Evolutionary conservation across 2,329 filamentous ascomycete species (phyloP).

Genomic region (Phyllosticta citriasiana): DNA sequence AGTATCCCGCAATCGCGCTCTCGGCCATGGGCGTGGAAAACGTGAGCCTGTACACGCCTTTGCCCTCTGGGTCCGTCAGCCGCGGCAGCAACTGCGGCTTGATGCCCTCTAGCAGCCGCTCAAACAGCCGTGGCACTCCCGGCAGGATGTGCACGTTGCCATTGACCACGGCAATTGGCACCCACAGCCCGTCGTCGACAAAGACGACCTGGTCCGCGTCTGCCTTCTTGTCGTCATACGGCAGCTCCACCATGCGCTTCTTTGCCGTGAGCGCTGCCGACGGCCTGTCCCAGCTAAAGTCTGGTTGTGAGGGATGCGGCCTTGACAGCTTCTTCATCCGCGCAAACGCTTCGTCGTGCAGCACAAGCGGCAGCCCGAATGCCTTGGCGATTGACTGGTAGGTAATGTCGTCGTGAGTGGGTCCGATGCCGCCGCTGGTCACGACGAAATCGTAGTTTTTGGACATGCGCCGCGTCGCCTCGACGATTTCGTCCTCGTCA

Average conservation of each 20-base stretch:
- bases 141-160: slow-evolving; percentile 90
- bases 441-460: slow-evolving; percentile 87
- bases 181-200: slow-evolving; percentile 74
- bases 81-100: slow-evolving; percentile 62
- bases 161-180: slow-evolving; percentile 80
- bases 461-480: slow-evolving; percentile 81
- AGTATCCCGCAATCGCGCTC: slow-evolving; percentile 71
- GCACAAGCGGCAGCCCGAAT: slow-evolving; percentile 63
- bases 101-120: slow-evolving; percentile 65
- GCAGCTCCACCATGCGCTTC: slow-evolving; percentile 82
- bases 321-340: slow-evolving; percentile 77
- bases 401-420: slow-evolving; percentile 96
- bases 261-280: slow-evolving; percentile 71
- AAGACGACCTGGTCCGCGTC: slow-evolving; percentile 68
- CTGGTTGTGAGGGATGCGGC: slow-evolving; percentile 59
- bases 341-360: slow-evolving; percentile 66
- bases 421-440: slow-evolving; percentile 89
- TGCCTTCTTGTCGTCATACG: slow-evolving; percentile 58
- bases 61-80: slow-evolving; percentile 68
- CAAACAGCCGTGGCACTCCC: slow-evolving; percentile 78
- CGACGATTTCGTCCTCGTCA: slow-evolving; percentile 80
- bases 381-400: slow-evolving; percentile 90
- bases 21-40: slow-evolving; percentile 84
- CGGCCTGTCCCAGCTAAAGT: slow-evolving; percentile 77
- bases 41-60: slow-evolving; percentile 66